Evolutionary conservation across 2,329 filamentous ascomycete species (phyloP), one percentile per base, ranked within the genome.

Genomic region (Aspergillus niger): DNA sequence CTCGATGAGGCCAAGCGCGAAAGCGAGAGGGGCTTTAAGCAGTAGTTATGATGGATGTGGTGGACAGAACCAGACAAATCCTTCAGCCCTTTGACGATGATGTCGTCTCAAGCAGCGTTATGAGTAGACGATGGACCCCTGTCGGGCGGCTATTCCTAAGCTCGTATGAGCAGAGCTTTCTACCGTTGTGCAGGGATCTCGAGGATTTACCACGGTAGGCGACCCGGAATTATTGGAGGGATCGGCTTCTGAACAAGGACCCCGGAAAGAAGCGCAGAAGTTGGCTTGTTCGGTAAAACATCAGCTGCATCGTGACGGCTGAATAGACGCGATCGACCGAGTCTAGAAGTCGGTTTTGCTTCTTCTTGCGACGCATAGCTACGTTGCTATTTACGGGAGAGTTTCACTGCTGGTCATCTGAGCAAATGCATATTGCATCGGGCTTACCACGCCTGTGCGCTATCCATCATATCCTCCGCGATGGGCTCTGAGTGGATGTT

Each of bases 391-490:
- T 63, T 63, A 41, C 44, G 48, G 50, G 59, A 51, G 43, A 49
- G 49, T 54, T 61, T 54, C 57, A 62, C 36, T 55, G 41, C 38
- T 44, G 54, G 61, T 63, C 61, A 63, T 63, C 61, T 63, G 61
- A 49, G n/a, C 47, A 28, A 30, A 50, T 50, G 47, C 47, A 50
- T 50, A 50, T 50, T 50, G 47, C 47, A 50, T 50, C 47, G 47
- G 28, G 28, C 47, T 50, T 50, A 50, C 47, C 26, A 50, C 30
- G 47, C 47, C 47, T 50, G 47, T 50, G 47, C 47, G 24, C 47
- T 30, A 50, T 50, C 44, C 15, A 49, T 32, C 47, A 50, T 50
- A 50, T 50, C 47, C 47, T 50, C 47, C 47, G 47, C 47, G 47
- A 32, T 32, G 47, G 26, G 26, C 10, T 28, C 8, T 32, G 47